Conservation (phyloP, 768 basidiomycete species). For the Kwoniella mangroviensis region DNA sequence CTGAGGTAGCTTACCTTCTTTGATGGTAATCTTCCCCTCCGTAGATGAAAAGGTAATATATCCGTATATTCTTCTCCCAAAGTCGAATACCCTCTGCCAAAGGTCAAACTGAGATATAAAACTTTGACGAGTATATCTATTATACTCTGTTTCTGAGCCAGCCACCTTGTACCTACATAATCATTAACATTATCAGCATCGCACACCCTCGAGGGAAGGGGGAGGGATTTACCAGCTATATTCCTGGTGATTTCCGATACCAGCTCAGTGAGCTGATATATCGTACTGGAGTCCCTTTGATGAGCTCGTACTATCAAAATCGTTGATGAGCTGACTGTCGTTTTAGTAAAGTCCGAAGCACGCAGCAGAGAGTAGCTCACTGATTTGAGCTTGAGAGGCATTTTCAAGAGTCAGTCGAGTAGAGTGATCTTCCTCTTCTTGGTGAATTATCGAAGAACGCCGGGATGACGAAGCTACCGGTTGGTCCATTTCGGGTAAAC, state of each 20-base stretch:
- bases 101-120: constrained; percentile 52
- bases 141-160: constrained; percentile 43
- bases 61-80: constrained; percentile 59
- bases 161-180: constrained; percentile 47
- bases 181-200: neutral
- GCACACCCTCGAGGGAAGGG: neutral
- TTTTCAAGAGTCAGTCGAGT: constrained; percentile 28
- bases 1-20: constrained; percentile 27
- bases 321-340: no score
- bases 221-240: constrained; percentile 42
- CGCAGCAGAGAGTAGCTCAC: constrained; percentile 28
- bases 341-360: no score
- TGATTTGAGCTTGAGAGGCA: constrained; percentile 46
- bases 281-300: constrained; percentile 53
- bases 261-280: constrained; percentile 45
- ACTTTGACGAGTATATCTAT: constrained; percentile 46
- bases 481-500: constrained; percentile 15
- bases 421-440: constrained; percentile 10
- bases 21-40: constrained; percentile 32
- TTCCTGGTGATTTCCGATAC: constrained; percentile 49
- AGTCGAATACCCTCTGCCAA: constrained; percentile 54
- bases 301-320: constrained; percentile 47
- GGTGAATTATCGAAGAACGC: constrained; percentile 8
- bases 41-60: constrained; percentile 45
- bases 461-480: constrained; percentile 30